Evolutionary conservation across 2,329 filamentous ascomycete genomes (phyloP), one percentile per base, ranked within the genome.

Genomic region (Neopestalotiopsis rosae): DNA sequence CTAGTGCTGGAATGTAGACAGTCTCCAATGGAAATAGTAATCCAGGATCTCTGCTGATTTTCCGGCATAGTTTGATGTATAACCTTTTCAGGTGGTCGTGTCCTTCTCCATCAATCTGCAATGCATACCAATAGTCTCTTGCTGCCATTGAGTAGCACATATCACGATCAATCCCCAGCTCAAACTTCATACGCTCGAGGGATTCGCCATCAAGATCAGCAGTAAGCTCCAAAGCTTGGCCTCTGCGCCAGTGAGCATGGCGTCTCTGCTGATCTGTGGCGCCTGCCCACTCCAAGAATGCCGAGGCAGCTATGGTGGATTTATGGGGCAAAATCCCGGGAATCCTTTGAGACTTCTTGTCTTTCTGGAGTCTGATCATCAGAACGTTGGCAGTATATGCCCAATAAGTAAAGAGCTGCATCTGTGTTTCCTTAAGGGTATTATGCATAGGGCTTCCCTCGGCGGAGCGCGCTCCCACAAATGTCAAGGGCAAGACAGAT

Each of bases 71-170:
- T 13, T 45, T 38, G 17, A 5, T 6, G 14, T 42, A 64, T 14
- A 42, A 9, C 12, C 38, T 24, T 28, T 12, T 14, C 40, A 64
- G 34, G 13, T n/a, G 61, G 14, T 42, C 10, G 3, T 28, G 24
- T 24, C 13, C n/a, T 13, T 24, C 12, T 7, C 38, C 32, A 20
- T 32, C 38, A 20, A 64, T 28, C 40, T 64, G 20, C 38, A 40
- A 45, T 17, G 61, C 61, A 38, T 49, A 5, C 30, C 34, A 45
- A 24, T 40, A 49, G 38, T 64, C 61, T 38, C 45, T 64, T 64
- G 61, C 61, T 3, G 61, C 61, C 24, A 28, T 28, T 28, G 24
- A 28, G 24, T 28, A 28, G 24, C 24, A 10, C 61, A 7, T 34
- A 10, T 64, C 20, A 28, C 34, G 20, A 13, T 30, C 10, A 9